Conservation (phyloP, 202 grass and related monocot species). For the Bolboschoenoplectus hybrid region DNA sequence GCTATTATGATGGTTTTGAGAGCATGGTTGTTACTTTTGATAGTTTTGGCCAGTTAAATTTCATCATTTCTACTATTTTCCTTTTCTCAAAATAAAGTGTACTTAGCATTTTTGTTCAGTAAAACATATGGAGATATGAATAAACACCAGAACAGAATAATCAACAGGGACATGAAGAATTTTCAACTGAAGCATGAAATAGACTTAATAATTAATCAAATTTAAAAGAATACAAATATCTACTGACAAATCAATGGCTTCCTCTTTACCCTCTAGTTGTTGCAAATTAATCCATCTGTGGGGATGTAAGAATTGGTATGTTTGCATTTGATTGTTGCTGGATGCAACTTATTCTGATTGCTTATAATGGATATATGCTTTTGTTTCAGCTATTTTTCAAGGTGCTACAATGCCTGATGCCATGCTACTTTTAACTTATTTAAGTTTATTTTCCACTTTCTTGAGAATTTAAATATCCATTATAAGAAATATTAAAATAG, state of each 20-base stretch:
- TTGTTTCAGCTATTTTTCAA: not conserved
- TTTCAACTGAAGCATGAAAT: not conserved
- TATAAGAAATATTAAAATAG: not conserved
- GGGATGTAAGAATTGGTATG: not conserved
- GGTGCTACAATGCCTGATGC: not conserved
- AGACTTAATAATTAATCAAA: not conserved
- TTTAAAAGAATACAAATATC: not conserved
- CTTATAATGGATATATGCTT: not conserved
- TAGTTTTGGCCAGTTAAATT: not conserved
- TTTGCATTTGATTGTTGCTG: not conserved
- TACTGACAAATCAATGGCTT: not conserved
- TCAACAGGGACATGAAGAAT: not conserved
- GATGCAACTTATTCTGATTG: not conserved
- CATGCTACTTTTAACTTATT: not conserved
- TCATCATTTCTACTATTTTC: not conserved
- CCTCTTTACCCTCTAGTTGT: not conserved
- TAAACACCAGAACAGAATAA: not conserved
- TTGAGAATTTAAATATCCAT: not conserved
- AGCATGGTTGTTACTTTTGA: not conserved
- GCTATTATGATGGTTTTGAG: not conserved
- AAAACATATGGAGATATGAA: not conserved
- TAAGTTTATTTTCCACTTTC: not conserved
- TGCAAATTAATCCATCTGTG: not conserved
- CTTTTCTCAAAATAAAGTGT: not conserved
- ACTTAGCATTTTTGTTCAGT: constrained; percentile 1